Evolutionary conservation across 257 asterid species (phyloP).

Genomic region (Craterostigma plantagineum): DNA sequence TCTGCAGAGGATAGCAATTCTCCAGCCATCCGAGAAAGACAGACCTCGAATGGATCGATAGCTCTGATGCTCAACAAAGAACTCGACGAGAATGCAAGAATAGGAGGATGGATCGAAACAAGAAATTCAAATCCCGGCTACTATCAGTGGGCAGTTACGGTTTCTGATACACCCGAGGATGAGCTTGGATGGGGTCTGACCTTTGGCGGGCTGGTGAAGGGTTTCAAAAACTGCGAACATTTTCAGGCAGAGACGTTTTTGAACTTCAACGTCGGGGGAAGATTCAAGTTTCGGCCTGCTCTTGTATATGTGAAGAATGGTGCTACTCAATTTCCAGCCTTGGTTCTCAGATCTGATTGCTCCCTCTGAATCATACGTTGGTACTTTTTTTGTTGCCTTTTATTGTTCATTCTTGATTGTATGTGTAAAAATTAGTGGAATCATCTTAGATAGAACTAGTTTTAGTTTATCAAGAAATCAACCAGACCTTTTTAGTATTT

Average conservation of each 20-base stretch:
- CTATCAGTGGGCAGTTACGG: constrained; percentile 46
- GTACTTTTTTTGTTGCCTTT: constrained; percentile 3
- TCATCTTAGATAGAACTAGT: too few relatives aligned
- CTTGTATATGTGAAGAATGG: constrained; percentile 41
- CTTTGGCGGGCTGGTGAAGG: constrained; percentile 42
- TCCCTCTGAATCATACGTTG: constrained; percentile 19
- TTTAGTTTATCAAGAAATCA: too few relatives aligned
- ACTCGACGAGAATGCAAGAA: constrained; percentile 34
- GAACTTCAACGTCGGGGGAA: constrained; percentile 37
- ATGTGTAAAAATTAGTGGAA: background rate
- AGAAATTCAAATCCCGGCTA: constrained; percentile 23
- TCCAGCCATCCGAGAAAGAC: constrained; percentile 9
- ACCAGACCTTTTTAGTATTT: too few relatives aligned
- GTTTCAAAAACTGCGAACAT: constrained; percentile 31
- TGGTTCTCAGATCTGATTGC: constrained; percentile 55
- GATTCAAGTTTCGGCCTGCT: constrained; percentile 55
- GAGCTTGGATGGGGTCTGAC: constrained; percentile 75
- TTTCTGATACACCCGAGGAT: constrained; percentile 59
- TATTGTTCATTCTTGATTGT: background rate
- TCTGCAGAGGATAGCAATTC: constrained; percentile 21
- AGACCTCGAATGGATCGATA: constrained; percentile 27
- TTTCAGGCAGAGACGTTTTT: constrained; percentile 56
- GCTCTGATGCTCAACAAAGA: constrained; percentile 49
- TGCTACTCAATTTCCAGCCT: constrained; percentile 38
- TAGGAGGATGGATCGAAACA: constrained; percentile 76